Base-by-base conservation (phyloP, 805 yeast species). In the Nakazawaea siamensis region DNA sequence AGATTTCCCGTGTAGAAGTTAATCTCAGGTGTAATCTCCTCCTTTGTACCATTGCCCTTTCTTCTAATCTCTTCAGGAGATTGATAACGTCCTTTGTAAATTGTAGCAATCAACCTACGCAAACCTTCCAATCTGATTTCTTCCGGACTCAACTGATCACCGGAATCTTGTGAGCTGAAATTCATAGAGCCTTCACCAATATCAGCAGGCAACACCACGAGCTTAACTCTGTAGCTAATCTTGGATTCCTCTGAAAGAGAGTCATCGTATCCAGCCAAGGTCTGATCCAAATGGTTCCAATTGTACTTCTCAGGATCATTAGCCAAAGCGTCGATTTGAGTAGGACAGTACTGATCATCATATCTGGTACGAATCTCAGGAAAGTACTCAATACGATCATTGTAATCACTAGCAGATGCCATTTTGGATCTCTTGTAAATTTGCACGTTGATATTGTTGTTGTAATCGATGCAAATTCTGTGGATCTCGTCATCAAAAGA, bases 121-220 rank as follows among this genome's bases (percentile, higher is more conserved):
- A 90, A 60, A 1, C 97, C 98, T 52, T 90, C 97, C n/a, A 90
- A 69, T 37, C 95, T 61, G n/a, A 82, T 71, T 55, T 90, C 97
- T 51, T 90, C 98, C 3, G 80, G 76, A 0, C 76, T 71, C 33
- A 88, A 60, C 18, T 68, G 66, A 45, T 85, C 95, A 24, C 62
- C 57, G 20, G 64, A 67, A 50, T 57, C 64, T 52, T 44, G 65
- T 48, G 12, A 58, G 43, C 25, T 62, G 50, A 43, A 52, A 46
- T 2, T 63, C 57, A 43, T 58, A 39, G 67, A 64, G 43, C 67
- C 66, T 38, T 74, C 68, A 1, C 87, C 80, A 14, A 79, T 64
- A n/a, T 73, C 81, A 0, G 85, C 61, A 0, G 97, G 96, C 34
- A 88, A 60, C 2, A 92, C 66, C 3, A 87, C 97, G 58, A 87